Evolutionary conservation across 345 rosid species (phyloP).

Genomic region (Syzygium aqueum): DNA sequence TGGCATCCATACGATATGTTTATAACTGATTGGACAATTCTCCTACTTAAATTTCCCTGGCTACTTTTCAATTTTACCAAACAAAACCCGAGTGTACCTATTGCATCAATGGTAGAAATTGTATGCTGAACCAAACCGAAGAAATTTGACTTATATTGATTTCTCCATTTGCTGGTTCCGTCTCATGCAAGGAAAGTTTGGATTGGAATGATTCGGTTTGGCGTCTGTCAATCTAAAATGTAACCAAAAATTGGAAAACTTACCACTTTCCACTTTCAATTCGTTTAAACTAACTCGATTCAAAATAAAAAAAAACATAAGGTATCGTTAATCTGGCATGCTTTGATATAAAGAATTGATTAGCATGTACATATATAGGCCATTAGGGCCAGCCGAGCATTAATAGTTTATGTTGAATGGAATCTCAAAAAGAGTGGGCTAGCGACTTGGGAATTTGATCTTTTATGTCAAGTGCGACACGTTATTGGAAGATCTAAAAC

Average conservation of each 20-base stretch:
- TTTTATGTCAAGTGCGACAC: neutral
- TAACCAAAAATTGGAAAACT: too few relatives aligned
- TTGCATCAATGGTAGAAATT: neutral
- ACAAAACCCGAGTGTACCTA: neutral
- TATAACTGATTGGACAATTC: neutral
- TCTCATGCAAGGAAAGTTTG: neutral
- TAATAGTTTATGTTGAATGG: neutral
- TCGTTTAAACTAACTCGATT: too few relatives aligned
- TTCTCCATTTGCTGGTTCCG: neutral
- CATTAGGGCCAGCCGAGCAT: neutral
- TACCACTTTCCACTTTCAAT: too few relatives aligned
- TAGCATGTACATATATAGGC: neutral
- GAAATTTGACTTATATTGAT: neutral
- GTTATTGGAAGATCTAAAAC: neutral
- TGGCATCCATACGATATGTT: too few relatives aligned
- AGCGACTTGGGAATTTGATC: neutral
- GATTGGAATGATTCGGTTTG: neutral
- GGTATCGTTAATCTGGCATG: neutral
- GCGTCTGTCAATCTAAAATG: neutral
- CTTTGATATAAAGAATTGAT: neutral
- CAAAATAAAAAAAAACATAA: too few relatives aligned
- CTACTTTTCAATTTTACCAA: too few relatives aligned
- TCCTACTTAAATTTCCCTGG: too few relatives aligned
- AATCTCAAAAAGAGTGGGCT: neutral
- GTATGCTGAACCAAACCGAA: neutral